Evolutionary conservation across 768 basidiomycete species (phyloP).

Genomic region (Leccinum arenicola): DNA sequence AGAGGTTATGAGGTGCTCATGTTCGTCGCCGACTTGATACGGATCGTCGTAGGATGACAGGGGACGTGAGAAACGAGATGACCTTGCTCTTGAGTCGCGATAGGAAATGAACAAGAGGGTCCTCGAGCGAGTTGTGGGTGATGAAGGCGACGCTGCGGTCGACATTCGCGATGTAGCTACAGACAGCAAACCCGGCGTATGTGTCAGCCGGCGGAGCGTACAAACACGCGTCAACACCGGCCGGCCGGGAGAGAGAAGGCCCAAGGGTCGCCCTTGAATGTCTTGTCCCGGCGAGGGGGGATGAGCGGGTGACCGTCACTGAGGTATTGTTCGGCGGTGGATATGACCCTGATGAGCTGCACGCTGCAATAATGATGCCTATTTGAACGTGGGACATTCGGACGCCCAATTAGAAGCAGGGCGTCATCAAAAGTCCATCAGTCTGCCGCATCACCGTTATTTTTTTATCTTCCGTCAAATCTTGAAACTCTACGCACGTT

Average conservation of each 20-base stretch:
- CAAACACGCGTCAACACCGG: slow-evolving; percentile 29
- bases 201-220: slow-evolving; percentile 10
- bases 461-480: slow-evolving; percentile 21
- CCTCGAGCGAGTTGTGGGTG: slow-evolving; percentile 72
- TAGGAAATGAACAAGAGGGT: slow-evolving; percentile 94
- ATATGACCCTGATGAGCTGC: slow-evolving; percentile 2
- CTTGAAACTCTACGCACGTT: slow-evolving; percentile 18
- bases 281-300: not conserved
- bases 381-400: slow-evolving; percentile 5
- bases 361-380: not conserved
- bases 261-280: not conserved
- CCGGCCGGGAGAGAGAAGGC: not conserved
- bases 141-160: slow-evolving; percentile 29
- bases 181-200: slow-evolving; percentile 10
- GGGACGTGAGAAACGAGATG: slow-evolving; percentile 40
- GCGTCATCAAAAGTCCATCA: slow-evolving; percentile 8
- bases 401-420: not conserved
- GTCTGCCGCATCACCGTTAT: slow-evolving; percentile 6
- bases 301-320: not conserved
- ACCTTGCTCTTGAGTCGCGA: slow-evolving; percentile 67
- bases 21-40: slow-evolving; percentile 49
- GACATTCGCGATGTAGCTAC: slow-evolving; percentile 30
- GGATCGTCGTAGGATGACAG: slow-evolving; percentile 46
- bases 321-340: not conserved
- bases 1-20: slow-evolving; percentile 58